A percentile compares a stretch with the other conserved stretches of the same genome.
These are phyloP conservation scores for Balamuthia mandrillaris DNA, from an alignment of 208 protist species.

Conservation along the genomic window DNA sequence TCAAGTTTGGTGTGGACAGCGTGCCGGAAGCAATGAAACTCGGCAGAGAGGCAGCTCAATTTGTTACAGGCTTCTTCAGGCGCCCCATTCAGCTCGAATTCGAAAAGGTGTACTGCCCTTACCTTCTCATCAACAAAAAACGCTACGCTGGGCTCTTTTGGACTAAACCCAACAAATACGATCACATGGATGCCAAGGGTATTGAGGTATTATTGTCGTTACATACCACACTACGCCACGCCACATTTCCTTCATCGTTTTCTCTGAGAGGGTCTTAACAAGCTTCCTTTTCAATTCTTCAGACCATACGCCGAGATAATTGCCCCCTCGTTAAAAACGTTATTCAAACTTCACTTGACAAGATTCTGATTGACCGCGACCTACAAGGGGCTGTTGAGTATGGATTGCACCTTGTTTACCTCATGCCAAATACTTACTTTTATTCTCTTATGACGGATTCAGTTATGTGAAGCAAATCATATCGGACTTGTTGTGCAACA, in stretches of 20 bases:
- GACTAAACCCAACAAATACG: constrained; percentile 85
- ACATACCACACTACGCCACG: background rate
- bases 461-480: constrained; percentile 79
- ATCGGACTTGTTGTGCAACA: constrained; percentile 87
- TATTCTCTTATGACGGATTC: too few species aligned
- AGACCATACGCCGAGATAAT: constrained; percentile 95
- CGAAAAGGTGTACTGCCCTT: constrained; percentile 98
- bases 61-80: constrained; percentile 81
- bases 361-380: constrained; percentile 80
- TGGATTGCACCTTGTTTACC: background rate
- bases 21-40: constrained; percentile 62
- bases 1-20: constrained; percentile 85
- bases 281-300: background rate
- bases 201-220: constrained; percentile 79
- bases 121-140: constrained; percentile 99
- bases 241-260: background rate
- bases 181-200: constrained; percentile 97
- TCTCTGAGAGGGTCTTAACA: too few species aligned
- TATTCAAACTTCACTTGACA: constrained; percentile 75
- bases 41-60: constrained; percentile 86
- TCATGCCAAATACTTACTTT: too few species aligned
- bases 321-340: constrained; percentile 89
- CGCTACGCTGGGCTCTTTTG: constrained; percentile 98
- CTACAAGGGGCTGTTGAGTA: constrained; percentile 58
- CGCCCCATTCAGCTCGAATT: constrained; percentile 97